phyloP scores from a whole-genome alignment of 2,329 filamentous ascomycete species.

The Calonectria pseudoturangicola region DNA sequence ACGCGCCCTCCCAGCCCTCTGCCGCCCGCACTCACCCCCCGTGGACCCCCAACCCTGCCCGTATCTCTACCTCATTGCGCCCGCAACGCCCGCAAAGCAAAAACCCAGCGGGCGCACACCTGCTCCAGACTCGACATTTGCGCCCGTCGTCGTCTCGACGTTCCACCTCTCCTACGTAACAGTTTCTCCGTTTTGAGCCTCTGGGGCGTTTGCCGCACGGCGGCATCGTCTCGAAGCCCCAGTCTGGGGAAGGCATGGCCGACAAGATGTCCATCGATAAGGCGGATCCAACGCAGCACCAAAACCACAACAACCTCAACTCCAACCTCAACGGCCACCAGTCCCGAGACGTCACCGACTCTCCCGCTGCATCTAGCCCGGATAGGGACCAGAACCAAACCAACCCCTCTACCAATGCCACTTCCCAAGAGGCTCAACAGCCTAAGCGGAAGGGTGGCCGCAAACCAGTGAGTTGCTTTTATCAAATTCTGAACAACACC shows the following conservation, averaged over 20 bases:
- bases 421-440: slow-evolving; percentile 73
- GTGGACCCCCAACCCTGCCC: slow-evolving; percentile 56
- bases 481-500: slow-evolving; percentile 3
- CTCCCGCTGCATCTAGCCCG: slow-evolving; percentile 76
- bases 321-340: slow-evolving; percentile 60
- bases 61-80: slow-evolving; percentile 57
- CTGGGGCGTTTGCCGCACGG: slow-evolving; percentile 61
- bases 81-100: slow-evolving; percentile 61
- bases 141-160: slow-evolving; percentile 56
- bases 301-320: slow-evolving; percentile 57
- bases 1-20: slow-evolving; percentile 49
- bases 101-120: slow-evolving; percentile 60
- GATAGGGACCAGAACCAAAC: slow-evolving; percentile 70
- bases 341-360: slow-evolving; percentile 74
- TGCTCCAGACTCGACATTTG: slow-evolving; percentile 54
- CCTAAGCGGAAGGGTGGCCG: slow-evolving; percentile 98
- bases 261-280: slow-evolving; percentile 81
- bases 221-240: slow-evolving; percentile 59
- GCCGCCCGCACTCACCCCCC: slow-evolving; percentile 49
- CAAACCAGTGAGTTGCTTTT: slow-evolving; percentile 86
- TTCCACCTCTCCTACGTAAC: slow-evolving; percentile 59
- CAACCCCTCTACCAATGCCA: slow-evolving; percentile 56
- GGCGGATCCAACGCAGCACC: slow-evolving; percentile 58
- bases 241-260: slow-evolving; percentile 72
- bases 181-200: slow-evolving; percentile 59